Evolutionary conservation across 805 yeast genomes (phyloP).

Genomic region (Middelhovenomyces tepae): DNA sequence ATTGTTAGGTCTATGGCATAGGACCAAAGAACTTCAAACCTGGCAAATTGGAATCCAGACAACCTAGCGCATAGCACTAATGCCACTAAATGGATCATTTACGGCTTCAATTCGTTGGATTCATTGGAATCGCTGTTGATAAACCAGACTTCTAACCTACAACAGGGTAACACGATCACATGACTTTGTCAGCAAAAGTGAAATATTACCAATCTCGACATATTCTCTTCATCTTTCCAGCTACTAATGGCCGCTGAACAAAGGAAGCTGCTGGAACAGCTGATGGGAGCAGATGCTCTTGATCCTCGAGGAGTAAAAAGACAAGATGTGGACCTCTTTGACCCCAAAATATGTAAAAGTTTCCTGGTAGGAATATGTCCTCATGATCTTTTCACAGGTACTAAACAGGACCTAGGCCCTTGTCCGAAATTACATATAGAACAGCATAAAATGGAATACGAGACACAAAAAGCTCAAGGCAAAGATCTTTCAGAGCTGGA

Average conservation of each 20-base stretch:
- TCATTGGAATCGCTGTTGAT: too few relatives aligned
- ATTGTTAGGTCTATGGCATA: too few relatives aligned
- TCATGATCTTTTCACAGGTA: conserved; percentile 69
- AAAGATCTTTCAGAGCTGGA: conserved; percentile 39
- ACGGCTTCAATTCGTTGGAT: too few relatives aligned
- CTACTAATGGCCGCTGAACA: conserved; percentile 71
- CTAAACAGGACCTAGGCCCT: conserved; percentile 73
- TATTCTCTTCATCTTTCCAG: too few relatives aligned
- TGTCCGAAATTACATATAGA: conserved; percentile 73
- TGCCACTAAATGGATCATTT: too few relatives aligned
- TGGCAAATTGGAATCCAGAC: too few relatives aligned
- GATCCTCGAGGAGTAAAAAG: conserved; percentile 24
- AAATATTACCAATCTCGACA: too few relatives aligned
- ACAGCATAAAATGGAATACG: conserved; percentile 60
- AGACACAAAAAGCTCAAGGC: conserved; percentile 30
- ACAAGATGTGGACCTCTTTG: conserved; percentile 37
- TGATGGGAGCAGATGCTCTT: conserved; percentile 52
- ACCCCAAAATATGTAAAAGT: conserved; percentile 63
- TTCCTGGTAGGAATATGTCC: conserved; percentile 84
- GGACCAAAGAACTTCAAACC: too few relatives aligned
- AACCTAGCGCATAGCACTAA: too few relatives aligned
- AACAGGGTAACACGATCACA: too few relatives aligned
- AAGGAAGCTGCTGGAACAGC: conserved; percentile 62
- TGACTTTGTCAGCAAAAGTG: too few relatives aligned
- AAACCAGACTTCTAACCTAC: too few relatives aligned